Percentiles rank a stretch among this genome's conserved stretches.
Conservation (phyloP, 805 yeast genomes). For the Lachancea meyersii region DNA sequence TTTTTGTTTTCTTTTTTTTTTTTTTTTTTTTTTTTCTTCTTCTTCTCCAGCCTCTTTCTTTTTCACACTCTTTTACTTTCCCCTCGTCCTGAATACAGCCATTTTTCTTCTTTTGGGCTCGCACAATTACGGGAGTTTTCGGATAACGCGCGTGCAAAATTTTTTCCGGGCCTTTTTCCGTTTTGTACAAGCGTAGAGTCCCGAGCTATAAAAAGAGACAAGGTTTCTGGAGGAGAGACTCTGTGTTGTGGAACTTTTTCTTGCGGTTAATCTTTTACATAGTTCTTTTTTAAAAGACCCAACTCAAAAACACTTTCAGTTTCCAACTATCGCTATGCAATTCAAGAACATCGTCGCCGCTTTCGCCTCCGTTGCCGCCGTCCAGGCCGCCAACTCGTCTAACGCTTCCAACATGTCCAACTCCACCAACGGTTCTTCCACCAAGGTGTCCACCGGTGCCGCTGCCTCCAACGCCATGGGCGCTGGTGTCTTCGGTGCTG, state of each 20-base stretch:
- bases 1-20: no score
- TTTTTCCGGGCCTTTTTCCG: not conserved
- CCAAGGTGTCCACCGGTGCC: conserved; percentile 43
- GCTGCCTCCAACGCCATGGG: conserved; percentile 52
- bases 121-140: not conserved
- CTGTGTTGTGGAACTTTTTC: no score
- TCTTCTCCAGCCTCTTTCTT: no score
- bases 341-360: conserved; percentile 62
- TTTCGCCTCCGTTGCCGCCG: conserved; percentile 65
- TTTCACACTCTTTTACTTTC: no score
- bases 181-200: not conserved
- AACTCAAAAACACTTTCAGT: not conserved
- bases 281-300: not conserved
- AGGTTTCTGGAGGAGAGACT: no score
- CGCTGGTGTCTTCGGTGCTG: conserved; percentile 76
- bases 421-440: conserved; percentile 36
- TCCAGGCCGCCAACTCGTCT: conserved; percentile 49
- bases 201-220: not conserved
- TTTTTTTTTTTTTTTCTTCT: no score
- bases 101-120: not conserved
- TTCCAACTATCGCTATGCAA: conserved; percentile 47
- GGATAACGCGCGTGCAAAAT: not conserved
- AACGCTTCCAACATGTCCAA: conserved; percentile 41
- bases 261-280: not conserved
- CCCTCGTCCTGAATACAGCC: no score